Evolutionary conservation across 805 yeast species (phyloP), one percentile per base, ranked within the genome.

Genomic region (Myxozyma lipomycoides): DNA sequence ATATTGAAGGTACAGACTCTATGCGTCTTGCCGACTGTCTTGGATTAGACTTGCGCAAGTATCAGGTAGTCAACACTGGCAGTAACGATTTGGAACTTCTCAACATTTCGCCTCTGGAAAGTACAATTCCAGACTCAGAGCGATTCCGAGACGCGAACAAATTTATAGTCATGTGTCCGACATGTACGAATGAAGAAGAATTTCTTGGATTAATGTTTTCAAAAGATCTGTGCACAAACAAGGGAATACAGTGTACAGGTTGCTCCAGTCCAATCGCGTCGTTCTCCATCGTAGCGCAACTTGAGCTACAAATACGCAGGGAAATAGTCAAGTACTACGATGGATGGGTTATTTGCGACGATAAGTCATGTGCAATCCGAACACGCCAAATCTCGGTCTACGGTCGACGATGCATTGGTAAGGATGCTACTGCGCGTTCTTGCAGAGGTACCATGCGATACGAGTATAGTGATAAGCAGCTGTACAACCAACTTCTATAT

Each of bases 301-400:
- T 93, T 41, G 97, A 90, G 65, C 65, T 71, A n/a, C 71, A 79
- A 43, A 77, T 91, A 23, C 74, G 97, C 49, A 68, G 73, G 3
- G 85, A 82, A 57, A 81, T 91, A 44, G 75, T 89, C 0, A 64
- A 74, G 28, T 93, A 90, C 67, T 93, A 93, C 66, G 82, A 86
- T n/a, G 91, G 90, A 3, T 81, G 93, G 87, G 70, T 89, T 41
- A 70, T 67, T 0, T 93, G 99, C 71, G 95, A 86, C 66, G 97
- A 93, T 61, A 65, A 81, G 4, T 77, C 93, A 1, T 91, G 98
- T 70, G 86, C 85, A 1, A 73, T 79, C 46, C 74, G 75, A 15
- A 90, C 97, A 0, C 76, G 96, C 55, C 95, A 90, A 64, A 77
- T 93, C 22, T 81, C 90, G 19, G 96, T 90, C 3, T 88, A 86